Evolutionary conservation across 441 rosid genomes (phyloP), one percentile per base, ranked within the genome.

Genomic region (Erodium chrysanthum): DNA sequence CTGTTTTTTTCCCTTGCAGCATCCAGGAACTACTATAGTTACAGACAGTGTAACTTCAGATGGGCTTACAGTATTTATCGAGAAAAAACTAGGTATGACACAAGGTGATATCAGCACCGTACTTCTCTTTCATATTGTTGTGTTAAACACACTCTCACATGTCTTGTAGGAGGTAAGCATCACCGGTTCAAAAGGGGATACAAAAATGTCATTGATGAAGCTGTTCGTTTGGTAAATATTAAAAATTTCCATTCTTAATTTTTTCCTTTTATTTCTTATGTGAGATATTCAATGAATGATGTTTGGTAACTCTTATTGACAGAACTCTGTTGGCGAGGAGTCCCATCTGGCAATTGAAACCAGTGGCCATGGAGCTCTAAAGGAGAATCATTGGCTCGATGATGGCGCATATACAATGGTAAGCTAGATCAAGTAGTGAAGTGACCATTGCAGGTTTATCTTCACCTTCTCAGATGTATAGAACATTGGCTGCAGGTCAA

Each of bases 371-470:
- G 98, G 98, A 74, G 98, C 97, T 71, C 88, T 94, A 52, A 91
- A 88, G 83, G 96, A 89, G 78, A 91, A 94, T 71, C 84, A 91
- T 74, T 94, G 97, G 98, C 97, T 94, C 12, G 98, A 94, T 81
- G 98, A 94, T 76, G 98, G 98, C 18, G 94, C 98, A 65, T 94
- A 94, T 78, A 92, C 90, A 75, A 94, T 94, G 98, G 97, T 94
- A 77, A 50, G 85, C 66, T 69, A 29, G 6, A 25, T 65, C 58
- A 11, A 66, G 68, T 12, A 14, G 63, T 54, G 14, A 64, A 71
- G 5, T 12, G 37, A 66, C 23, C 27, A 8, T 12, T 33, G 37
- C 37, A 33, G 37, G 7, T 11, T 12, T 65, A 29, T 42, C 18
- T 65, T 65, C 18, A 20, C 48, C 18, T 17, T 33, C 15, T 64